Evolutionary conservation across 140 eudicot species (phyloP).

Genomic region (Oenanthe javanica): DNA sequence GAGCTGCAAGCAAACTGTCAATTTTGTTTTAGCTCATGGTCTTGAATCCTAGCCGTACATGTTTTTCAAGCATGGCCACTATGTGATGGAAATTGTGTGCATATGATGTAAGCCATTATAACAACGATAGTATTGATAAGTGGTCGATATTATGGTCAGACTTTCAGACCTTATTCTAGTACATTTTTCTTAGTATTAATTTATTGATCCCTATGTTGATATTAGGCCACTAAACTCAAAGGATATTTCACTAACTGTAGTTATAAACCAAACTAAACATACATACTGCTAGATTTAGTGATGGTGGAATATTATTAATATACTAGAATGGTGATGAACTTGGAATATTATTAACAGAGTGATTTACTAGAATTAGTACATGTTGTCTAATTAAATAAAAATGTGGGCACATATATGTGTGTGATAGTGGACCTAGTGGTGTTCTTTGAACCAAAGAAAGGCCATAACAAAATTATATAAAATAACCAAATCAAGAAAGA

Average conservation of each 20-base stretch:
- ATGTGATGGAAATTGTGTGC: conserved; percentile 2
- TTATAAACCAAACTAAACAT: not conserved
- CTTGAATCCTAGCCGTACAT: conserved; percentile 15
- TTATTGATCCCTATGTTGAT: not conserved
- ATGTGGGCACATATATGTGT: not conserved
- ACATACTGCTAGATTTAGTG: not conserved
- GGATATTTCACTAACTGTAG: not conserved
- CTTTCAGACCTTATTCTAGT: conserved; percentile 5
- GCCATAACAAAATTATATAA: not conserved
- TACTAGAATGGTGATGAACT: not conserved
- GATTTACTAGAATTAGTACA: conserved; percentile 3
- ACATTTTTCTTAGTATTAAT: not conserved
- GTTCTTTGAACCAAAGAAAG: conserved; percentile 12
- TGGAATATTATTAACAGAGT: not conserved
- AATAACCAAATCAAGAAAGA: not conserved
- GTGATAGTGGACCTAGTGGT: no score
- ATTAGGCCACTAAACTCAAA: conserved; percentile 6
- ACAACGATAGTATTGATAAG: conserved; percentile 6
- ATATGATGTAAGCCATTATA: conserved; percentile 19
- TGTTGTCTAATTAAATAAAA: not conserved
- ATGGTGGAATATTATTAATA: not conserved
- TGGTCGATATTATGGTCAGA: conserved; percentile 15
- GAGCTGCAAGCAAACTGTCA: conserved; percentile 4
- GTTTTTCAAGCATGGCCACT: not conserved
- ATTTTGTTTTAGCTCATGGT: not conserved